phyloP scores from a whole-genome alignment of 352 stramenopile genomes.

The Peronosclerospora sorghi region DNA sequence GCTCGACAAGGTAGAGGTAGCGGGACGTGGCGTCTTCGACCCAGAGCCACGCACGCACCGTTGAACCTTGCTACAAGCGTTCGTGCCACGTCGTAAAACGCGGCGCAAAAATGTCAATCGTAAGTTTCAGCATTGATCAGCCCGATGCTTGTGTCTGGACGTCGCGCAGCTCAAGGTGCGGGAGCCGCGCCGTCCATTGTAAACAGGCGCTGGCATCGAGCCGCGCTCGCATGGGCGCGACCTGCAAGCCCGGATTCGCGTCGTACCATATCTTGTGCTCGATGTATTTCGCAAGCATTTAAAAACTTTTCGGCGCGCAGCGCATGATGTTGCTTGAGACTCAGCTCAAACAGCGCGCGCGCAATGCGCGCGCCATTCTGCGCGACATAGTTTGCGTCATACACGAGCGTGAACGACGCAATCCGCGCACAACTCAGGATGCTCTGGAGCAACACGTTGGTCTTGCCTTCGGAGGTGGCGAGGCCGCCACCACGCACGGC shows the following conservation, averaged over 20 bases:
- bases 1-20: constrained; percentile 91
- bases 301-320: constrained; percentile 89
- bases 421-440: constrained; percentile 66
- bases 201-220: no score
- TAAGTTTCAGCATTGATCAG: constrained; percentile 87
- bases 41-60: constrained; percentile 91
- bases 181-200: constrained; percentile 54
- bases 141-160: constrained; percentile 92
- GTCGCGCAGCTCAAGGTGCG: constrained; percentile 54
- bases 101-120: constrained; percentile 59
- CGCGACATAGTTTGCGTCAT: constrained; percentile 99
- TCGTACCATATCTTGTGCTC: constrained; percentile 97
- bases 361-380: constrained; percentile 97
- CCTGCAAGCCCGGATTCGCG: constrained; percentile 89
- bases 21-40: constrained; percentile 92
- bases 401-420: constrained; percentile 95
- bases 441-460: constrained; percentile 93
- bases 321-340: constrained; percentile 83
- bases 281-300: constrained; percentile 92
- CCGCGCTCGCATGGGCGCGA: no score
- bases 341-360: constrained; percentile 98
- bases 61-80: constrained; percentile 35
- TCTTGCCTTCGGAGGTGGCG: constrained; percentile 91
- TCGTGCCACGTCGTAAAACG: constrained; percentile 72
- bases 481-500: constrained; percentile 86